These are phyloP conservation scores for Aspergillus heteromorphus DNA, from an alignment of 495 filamentous ascomycete species.

Conservation along the genomic window DNA sequence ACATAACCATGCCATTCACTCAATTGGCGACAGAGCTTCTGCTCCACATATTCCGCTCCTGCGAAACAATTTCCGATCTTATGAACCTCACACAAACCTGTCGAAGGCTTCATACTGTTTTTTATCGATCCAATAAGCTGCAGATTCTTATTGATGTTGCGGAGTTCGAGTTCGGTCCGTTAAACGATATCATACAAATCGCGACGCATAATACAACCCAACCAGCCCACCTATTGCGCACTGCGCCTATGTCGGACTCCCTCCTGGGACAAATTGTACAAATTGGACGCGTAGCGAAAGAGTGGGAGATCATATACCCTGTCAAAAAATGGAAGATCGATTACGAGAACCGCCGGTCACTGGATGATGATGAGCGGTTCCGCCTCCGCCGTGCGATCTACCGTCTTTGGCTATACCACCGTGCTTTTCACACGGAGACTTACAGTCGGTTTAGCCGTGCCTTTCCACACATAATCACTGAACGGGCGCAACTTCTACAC, in stretches of 20 bases:
- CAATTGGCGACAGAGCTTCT: conserved; percentile 57
- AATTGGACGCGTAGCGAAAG: conserved; percentile 52
- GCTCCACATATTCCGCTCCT: conserved; percentile 54
- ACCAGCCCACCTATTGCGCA: conserved; percentile 45
- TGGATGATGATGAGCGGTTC: conserved; percentile 50
- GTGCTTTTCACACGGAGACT: conserved; percentile 49
- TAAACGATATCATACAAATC: conserved; percentile 55
- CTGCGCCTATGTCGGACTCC: conserved; percentile 44
- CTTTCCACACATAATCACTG: conserved; percentile 34
- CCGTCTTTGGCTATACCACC: conserved; percentile 60
- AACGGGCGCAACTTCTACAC: conserved; percentile 51
- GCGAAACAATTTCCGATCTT: conserved; percentile 46
- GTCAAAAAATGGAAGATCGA: conserved; percentile 59
- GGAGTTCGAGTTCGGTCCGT: conserved; percentile 56
- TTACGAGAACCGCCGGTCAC: conserved; percentile 56
- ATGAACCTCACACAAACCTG: conserved; percentile 50
- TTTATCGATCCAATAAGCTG: conserved; percentile 47
- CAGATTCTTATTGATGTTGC: conserved; percentile 47
- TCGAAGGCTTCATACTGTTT: conserved; percentile 49
- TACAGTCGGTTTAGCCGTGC: conserved; percentile 45
- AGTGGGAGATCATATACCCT: conserved; percentile 66
- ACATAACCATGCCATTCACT: conserved; percentile 41
- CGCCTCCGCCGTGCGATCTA: conserved; percentile 64
- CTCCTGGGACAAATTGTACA: conserved; percentile 53
- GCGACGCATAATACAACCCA: conserved; percentile 54